A percentile compares a stretch with the other conserved stretches of the same genome.
These are phyloP conservation scores for Plicaturopsis crispa DNA, from an alignment of 768 basidiomycete species.

Conservation along the genomic window DNA sequence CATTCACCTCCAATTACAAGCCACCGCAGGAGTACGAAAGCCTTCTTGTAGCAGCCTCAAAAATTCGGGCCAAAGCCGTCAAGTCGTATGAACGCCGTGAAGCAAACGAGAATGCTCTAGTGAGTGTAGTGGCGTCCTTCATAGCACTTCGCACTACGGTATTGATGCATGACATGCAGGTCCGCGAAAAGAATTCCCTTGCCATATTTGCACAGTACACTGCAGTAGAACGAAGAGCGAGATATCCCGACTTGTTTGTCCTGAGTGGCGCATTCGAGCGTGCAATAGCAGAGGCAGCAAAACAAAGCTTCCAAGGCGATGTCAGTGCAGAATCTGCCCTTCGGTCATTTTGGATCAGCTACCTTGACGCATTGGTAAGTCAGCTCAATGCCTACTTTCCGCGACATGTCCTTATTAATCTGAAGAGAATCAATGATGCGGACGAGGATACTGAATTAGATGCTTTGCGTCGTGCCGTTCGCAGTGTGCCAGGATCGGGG, in stretches of 20 bases:
- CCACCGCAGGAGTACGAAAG: conserved; percentile 72
- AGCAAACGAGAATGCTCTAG: conserved; percentile 49
- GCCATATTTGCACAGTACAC: conserved; percentile 60
- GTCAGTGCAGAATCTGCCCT: conserved; percentile 49
- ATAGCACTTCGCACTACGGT: neutral
- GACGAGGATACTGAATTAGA: conserved; percentile 32
- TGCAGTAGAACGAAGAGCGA: conserved; percentile 51
- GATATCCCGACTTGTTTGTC: conserved; percentile 49
- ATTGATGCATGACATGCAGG: conserved; percentile 16
- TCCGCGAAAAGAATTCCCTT: conserved; percentile 35
- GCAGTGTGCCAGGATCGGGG: conserved; percentile 71
- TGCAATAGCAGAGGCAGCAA: conserved; percentile 67
- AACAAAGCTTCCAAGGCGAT: conserved; percentile 45
- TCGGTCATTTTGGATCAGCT: conserved; percentile 65
- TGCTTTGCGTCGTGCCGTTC: conserved; percentile 48
- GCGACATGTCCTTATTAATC: conserved; percentile 2
- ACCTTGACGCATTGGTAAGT: conserved; percentile 63
- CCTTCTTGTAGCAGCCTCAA: conserved; percentile 70
- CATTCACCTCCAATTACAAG: conserved; percentile 77
- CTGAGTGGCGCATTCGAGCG: conserved; percentile 63
- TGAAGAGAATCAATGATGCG: conserved; percentile 39
- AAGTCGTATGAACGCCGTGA: conserved; percentile 63
- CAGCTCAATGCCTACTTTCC: neutral
- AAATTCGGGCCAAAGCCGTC: conserved; percentile 51
- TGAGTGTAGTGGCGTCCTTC: conserved; percentile 21